A percentile compares a stretch with the other conserved stretches of the same genome.
These are phyloP conservation scores for Daedaleopsis nitida DNA, from an alignment of 768 basidiomycete genomes.

Conservation along the genomic window DNA sequence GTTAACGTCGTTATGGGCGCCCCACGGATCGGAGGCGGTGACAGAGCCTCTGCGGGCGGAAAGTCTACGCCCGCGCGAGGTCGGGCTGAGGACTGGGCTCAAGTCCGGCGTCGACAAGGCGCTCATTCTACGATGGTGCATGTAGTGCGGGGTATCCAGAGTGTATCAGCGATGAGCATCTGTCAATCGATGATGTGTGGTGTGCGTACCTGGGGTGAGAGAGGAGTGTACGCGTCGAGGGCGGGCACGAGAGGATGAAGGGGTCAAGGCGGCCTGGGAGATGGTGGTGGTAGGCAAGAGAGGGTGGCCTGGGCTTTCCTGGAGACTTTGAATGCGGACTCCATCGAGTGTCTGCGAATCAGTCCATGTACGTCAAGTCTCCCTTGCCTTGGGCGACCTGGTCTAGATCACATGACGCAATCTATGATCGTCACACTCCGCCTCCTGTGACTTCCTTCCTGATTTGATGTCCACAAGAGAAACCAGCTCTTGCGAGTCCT, in stretches of 20 bases:
- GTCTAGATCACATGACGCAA: constrained; percentile 21
- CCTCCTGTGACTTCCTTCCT: constrained; percentile 6
- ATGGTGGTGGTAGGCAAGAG: constrained; percentile 14
- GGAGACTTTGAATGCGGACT: constrained; percentile 5
- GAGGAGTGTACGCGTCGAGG: neutral
- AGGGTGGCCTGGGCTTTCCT: constrained; percentile 4
- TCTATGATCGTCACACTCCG: constrained; percentile 9
- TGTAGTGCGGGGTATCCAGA: constrained; percentile 5
- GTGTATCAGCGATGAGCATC: constrained; percentile 1
- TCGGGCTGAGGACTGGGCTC: constrained; percentile 26
- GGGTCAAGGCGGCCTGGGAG: neutral
- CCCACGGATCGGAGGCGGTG: constrained; percentile 70
- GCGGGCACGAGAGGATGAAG: neutral
- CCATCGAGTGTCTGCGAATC: constrained; percentile 17
- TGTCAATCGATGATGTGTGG: constrained; percentile 8
- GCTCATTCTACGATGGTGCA: constrained; percentile 18
- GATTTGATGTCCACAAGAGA: constrained; percentile 6
- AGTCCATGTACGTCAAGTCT: constrained; percentile 21
- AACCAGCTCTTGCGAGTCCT: neutral
- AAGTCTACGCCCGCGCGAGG: constrained; percentile 38
- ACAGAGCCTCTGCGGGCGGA: constrained; percentile 66
- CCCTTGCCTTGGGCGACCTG: constrained; percentile 9
- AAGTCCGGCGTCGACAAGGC: constrained; percentile 21
- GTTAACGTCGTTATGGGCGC: constrained; percentile 53
- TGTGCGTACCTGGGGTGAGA: constrained; percentile 2